phyloP scores from a whole-genome alignment of 192 early-diverging fungal species.

The Coemansia sp. region DNA sequence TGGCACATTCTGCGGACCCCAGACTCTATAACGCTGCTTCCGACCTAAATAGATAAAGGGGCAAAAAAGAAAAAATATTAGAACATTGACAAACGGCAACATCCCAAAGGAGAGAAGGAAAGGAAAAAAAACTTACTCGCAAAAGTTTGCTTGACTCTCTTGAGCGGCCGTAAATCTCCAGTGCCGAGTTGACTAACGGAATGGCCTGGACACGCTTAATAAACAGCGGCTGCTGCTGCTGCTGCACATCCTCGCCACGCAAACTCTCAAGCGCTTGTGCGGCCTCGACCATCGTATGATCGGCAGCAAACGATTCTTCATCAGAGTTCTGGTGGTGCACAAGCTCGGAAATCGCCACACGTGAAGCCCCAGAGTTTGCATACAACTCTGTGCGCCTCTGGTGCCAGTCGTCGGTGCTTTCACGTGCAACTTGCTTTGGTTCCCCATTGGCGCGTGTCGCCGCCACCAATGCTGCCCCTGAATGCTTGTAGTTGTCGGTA shows the following conservation, averaged over 20 bases:
- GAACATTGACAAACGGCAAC: not conserved
- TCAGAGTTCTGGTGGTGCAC: not conserved
- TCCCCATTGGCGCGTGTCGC: not conserved
- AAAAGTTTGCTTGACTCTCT: conserved; percentile 59
- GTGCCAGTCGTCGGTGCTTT: conserved; percentile 12
- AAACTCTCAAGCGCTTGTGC: conserved; percentile 27
- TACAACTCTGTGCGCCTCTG: not conserved
- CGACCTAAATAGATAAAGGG: conserved; percentile 28
- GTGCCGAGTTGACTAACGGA: conserved; percentile 75
- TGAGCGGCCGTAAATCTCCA: conserved; percentile 73
- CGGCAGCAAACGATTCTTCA: not conserved
- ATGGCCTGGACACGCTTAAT: conserved; percentile 76
- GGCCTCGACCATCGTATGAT: conserved; percentile 26
- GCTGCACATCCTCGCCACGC: not conserved
- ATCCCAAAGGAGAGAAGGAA: not conserved
- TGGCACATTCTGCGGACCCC: conserved; percentile 69
- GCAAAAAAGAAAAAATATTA: not conserved
- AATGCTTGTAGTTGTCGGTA: not conserved
- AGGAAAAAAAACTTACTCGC: conserved; percentile 19
- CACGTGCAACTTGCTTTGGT: conserved; percentile 20
- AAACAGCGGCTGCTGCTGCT: conserved; percentile 46
- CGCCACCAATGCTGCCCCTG: not conserved
- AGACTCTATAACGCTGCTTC: conserved; percentile 76
- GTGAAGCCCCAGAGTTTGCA: conserved; percentile 1
- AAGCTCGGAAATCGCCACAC: conserved; percentile 35